Evolutionary conservation across 106 monocot species (phyloP), one percentile per base, ranked within the genome.

Genomic region (Dendrobium officinale): DNA sequence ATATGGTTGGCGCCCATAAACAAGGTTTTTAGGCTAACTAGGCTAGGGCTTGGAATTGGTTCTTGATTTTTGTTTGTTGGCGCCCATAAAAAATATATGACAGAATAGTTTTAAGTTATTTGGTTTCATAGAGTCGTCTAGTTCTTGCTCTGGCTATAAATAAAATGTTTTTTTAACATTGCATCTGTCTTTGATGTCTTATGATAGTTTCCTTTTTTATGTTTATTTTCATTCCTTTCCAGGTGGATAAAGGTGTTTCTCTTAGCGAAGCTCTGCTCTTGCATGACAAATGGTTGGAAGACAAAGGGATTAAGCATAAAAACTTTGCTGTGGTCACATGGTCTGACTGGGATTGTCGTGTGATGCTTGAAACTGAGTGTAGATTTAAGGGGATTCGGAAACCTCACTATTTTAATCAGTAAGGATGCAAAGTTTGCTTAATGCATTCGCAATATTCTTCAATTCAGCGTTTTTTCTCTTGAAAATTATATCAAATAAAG

Each of bases 201-300:
- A 24, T 66, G 26, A 66, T 66, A 66, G 6, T 6, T 66, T n/a
- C 6, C 22, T n/a, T 22, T 64, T 64, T 64, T 0, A 64, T 70
- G 15, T 70, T 33, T 70, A 70, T 70, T 3, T 43, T n/a, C 8
- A 74, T 74, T 16, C 9, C 41, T 74, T 44, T 74, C 43, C 82
- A 98, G 97, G 97, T 99, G 47, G 92, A 99, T 83, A 82, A 85
- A 86, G 98, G 98, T 54, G 98, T 99, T 75, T 80, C 92, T 83
- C 78, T 99, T 31, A 87, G 87, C 72, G 95, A 95, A 88, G 98
- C 95, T 82, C 81, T 99, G 42, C 84, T 92, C 40, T 88, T 95
- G 95, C 98, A 99, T 86, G 98, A 99, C 77, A 95, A 85, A 68
- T 99, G 98, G 98, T 79, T 99, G 84, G 98, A 99, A 79, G 86